phyloP scores from a whole-genome alignment of 2,329 filamentous ascomycete species.

The Eurotiales sp. region DNA sequence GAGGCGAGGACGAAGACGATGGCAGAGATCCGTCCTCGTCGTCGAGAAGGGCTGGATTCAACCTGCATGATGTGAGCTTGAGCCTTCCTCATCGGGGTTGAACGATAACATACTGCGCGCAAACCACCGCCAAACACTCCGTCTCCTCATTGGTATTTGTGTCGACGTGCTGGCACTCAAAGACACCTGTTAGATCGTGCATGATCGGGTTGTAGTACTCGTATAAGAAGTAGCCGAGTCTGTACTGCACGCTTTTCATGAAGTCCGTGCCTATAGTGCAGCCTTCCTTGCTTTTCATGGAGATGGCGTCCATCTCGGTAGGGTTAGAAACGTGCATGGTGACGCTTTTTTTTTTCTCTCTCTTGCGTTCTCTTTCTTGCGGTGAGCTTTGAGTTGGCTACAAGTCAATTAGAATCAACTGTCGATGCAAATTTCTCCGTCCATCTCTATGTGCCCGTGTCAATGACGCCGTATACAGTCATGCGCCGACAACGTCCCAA shows the following conservation, averaged over 20 bases:
- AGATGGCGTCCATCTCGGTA: not conserved
- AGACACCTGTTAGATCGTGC: slow-evolving; percentile 4
- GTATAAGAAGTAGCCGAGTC: not conserved
- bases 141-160: slow-evolving; percentile 3
- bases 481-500: not conserved
- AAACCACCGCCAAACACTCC: slow-evolving; percentile 2
- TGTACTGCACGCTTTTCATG: slow-evolving; percentile 8
- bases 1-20: not conserved
- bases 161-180: not conserved
- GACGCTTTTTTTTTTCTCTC: not conserved
- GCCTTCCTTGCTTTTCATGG: not conserved
- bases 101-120: not conserved
- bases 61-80: not conserved
- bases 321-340: not conserved
- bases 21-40: not conserved
- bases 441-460: too few species aligned
- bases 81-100: too few species aligned
- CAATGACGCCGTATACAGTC: not conserved
- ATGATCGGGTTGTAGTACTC: slow-evolving; percentile 1
- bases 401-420: too few species aligned
- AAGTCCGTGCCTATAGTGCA: not conserved
- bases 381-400: not conserved
- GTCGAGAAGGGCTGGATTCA: not conserved
- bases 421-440: too few species aligned
- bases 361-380: too few species aligned